Evolutionary conservation across 768 basidiomycete genomes (phyloP).

Genomic region (Agaricus sinodeliciosus): DNA sequence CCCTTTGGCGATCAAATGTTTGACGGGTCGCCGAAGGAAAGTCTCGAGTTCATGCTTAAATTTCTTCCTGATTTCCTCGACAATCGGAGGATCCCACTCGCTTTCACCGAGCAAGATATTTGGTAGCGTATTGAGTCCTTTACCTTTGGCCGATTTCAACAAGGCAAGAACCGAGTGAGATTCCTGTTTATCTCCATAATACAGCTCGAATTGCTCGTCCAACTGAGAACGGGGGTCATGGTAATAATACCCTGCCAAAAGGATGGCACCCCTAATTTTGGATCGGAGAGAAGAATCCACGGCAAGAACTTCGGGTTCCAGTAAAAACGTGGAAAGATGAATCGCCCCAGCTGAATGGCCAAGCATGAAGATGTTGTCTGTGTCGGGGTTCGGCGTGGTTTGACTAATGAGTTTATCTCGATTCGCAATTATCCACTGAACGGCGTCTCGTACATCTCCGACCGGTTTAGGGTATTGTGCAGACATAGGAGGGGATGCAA

Average conservation of each 20-base stretch:
- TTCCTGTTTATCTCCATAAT: constrained; percentile 19
- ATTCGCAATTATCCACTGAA: constrained; percentile 44
- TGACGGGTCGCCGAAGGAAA: constrained; percentile 24
- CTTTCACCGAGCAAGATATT: constrained; percentile 40
- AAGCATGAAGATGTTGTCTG: constrained; percentile 38
- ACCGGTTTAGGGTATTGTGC: constrained; percentile 47
- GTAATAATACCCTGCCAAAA: constrained; percentile 40
- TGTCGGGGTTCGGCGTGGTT: constrained; percentile 30
- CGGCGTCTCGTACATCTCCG: constrained; percentile 55
- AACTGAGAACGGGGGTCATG: constrained; percentile 15
- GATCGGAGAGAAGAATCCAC: constrained; percentile 21
- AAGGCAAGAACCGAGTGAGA: neutral
- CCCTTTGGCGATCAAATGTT: constrained; percentile 33
- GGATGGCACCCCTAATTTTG: constrained; percentile 38
- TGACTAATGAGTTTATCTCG: constrained; percentile 20
- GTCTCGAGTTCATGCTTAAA: constrained; percentile 35
- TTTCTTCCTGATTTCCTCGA: constrained; percentile 27
- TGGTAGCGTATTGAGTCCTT: constrained; percentile 29
- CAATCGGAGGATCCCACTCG: constrained; percentile 46
- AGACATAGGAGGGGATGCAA: constrained; percentile 35
- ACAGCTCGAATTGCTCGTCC: constrained; percentile 20
- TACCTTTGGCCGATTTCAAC: constrained; percentile 26
- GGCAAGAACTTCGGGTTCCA: constrained; percentile 31
- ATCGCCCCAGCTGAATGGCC: constrained; percentile 60
- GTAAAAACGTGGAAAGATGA: constrained; percentile 39